phyloP scores from a whole-genome alignment of 1,284 basidiomycete genomes.

The Ganoderma sinense region DNA sequence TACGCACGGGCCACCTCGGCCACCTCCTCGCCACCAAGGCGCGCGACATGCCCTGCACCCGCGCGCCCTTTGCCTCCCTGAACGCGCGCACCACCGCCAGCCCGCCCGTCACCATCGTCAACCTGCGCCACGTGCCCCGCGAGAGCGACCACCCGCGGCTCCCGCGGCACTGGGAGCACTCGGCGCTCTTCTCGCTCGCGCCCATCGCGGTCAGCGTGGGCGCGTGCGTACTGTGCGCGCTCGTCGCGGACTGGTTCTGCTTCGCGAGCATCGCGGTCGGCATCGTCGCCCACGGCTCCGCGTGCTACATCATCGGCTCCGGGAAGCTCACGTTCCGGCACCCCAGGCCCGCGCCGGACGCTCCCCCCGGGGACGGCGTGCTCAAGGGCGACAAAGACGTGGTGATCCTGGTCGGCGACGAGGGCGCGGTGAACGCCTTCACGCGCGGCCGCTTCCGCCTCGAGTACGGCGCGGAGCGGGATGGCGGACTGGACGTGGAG shows the following conservation, averaged over 20 bases:
- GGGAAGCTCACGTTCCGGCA: slow-evolving; percentile 24
- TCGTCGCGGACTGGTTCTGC: slow-evolving; percentile 30
- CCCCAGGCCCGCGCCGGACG: slow-evolving; percentile 22
- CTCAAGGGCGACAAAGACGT: slow-evolving; percentile 10
- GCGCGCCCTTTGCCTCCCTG: neutral
- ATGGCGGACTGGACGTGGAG: no score
- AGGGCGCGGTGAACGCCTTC: slow-evolving; percentile 26
- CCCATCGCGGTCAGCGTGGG: slow-evolving; percentile 24
- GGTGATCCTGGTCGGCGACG: slow-evolving; percentile 25
- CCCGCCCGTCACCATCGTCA: slow-evolving; percentile 21
- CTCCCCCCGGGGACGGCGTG: slow-evolving; percentile 28
- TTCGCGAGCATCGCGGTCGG: slow-evolving; percentile 27
- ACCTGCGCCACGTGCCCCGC: slow-evolving; percentile 15
- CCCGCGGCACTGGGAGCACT: slow-evolving; percentile 1
- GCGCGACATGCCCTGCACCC: slow-evolving; percentile 1
- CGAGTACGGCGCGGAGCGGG: neutral
- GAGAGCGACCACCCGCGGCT: neutral
- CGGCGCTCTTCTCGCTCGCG: slow-evolving; percentile 13
- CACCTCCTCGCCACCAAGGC: slow-evolving; percentile 26
- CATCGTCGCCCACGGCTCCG: slow-evolving; percentile 27
- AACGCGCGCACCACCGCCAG: slow-evolving; percentile 5
- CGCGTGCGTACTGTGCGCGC: slow-evolving; percentile 25
- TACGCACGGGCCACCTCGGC: slow-evolving; percentile 25
- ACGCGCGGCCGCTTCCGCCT: slow-evolving; percentile 28
- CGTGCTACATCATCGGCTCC: slow-evolving; percentile 28